phyloP scores from a whole-genome alignment of 1,284 basidiomycete species.

The Agroathelia rolfsii region DNA sequence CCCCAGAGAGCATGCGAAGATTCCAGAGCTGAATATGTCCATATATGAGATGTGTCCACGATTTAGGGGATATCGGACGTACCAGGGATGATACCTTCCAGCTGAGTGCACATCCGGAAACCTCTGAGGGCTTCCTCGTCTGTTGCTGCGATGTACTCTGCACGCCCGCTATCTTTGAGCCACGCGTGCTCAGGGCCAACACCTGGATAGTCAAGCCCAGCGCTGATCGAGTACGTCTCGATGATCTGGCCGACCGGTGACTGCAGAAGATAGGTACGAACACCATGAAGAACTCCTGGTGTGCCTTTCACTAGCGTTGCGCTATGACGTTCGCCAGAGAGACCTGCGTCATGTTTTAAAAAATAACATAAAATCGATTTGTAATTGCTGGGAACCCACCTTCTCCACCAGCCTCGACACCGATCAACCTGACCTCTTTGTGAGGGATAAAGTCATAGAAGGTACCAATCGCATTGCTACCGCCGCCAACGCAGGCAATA shows the following conservation, averaged over 20 bases:
- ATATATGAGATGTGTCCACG: conserved; percentile 8
- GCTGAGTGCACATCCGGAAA: conserved; percentile 85
- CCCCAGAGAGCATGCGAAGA: conserved; percentile 95
- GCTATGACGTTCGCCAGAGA: conserved; percentile 80
- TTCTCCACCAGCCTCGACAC: conserved; percentile 95
- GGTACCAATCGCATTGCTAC: conserved; percentile 94
- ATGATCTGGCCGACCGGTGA: conserved; percentile 85
- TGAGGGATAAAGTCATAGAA: conserved; percentile 93
- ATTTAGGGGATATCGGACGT: conserved; percentile 15
- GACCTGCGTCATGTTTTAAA: conserved; percentile 32
- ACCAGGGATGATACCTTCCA: conserved; percentile 97
- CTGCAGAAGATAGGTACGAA: conserved; percentile 91
- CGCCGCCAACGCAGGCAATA: conserved; percentile 96
- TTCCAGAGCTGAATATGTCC: conserved; percentile 62
- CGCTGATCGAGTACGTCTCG: conserved; percentile 95
- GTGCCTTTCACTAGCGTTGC: conserved; percentile 87
- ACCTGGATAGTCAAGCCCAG: conserved; percentile 86
- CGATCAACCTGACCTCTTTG: conserved; percentile 73
- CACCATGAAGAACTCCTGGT: conserved; percentile 94
- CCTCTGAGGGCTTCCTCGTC: conserved; percentile 91
- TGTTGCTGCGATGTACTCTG: conserved; percentile 88
- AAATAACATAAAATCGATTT: conserved; percentile 2
- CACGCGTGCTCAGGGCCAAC: conserved; percentile 98
- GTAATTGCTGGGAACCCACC: conserved; percentile 37
- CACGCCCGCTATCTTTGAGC: conserved; percentile 90